Evolutionary conservation across 2,329 filamentous ascomycete genomes (phyloP).

Genomic region (Magnaporthales sp.): DNA sequence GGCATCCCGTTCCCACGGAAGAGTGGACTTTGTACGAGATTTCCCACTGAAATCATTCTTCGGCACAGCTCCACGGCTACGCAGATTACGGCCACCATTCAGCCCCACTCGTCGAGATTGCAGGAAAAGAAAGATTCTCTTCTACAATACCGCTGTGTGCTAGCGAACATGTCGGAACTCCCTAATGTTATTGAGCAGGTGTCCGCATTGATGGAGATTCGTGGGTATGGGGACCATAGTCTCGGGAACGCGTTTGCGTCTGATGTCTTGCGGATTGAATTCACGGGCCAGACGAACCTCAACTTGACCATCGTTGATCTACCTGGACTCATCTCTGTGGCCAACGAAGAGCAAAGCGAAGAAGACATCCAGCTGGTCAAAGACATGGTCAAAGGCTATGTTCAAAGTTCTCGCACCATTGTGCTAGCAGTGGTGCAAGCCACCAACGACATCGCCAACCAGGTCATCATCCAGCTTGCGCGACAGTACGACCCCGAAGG

Average conservation of each 20-base stretch:
- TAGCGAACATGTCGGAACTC: too few species aligned
- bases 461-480: slow-evolving; percentile 26
- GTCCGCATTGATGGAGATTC: not conserved
- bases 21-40: slow-evolving; percentile 51
- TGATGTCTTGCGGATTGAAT: slow-evolving; percentile 38
- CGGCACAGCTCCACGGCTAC: slow-evolving; percentile 30
- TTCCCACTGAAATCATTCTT: slow-evolving; percentile 53
- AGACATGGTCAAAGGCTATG: slow-evolving; percentile 36
- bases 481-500: slow-evolving; percentile 28
- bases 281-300: slow-evolving; percentile 35
- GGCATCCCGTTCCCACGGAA: slow-evolving; percentile 50
- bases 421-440: slow-evolving; percentile 33
- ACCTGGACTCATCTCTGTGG: slow-evolving; percentile 43
- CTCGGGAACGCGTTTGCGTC: slow-evolving; percentile 31
- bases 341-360: slow-evolving; percentile 33
- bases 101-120: too few species aligned
- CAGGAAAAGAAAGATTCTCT: too few species aligned
- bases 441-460: slow-evolving; percentile 26
- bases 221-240: slow-evolving; percentile 33
- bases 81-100: slow-evolving; percentile 3
- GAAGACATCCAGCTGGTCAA: slow-evolving; percentile 34
- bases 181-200: too few species aligned
- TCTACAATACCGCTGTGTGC: too few species aligned
- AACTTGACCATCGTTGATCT: slow-evolving; percentile 52
- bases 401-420: slow-evolving; percentile 35